Conservation (phyloP, 768 basidiomycete genomes). For the Phanerochaete sordida region DNA sequence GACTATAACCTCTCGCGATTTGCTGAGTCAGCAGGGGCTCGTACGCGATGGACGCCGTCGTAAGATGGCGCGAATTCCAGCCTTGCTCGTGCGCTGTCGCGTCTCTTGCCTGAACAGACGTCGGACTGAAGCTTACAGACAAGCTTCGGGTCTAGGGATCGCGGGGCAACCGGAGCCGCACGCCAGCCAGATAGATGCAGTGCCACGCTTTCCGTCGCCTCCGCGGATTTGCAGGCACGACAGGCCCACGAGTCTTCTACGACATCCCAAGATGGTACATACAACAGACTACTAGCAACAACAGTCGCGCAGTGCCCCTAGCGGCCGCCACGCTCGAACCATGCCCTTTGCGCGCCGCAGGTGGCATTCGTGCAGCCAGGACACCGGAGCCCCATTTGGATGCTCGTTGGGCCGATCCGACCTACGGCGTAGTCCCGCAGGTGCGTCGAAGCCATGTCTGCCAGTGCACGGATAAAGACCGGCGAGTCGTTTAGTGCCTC, state of each 20-base stretch:
- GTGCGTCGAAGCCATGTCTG: slow-evolving; percentile 85
- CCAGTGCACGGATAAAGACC: slow-evolving; percentile 91
- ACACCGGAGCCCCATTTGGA: slow-evolving; percentile 85
- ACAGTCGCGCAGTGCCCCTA: slow-evolving; percentile 5
- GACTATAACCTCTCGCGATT: not conserved
- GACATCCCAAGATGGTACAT: not conserved
- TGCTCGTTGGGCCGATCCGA: slow-evolving; percentile 57
- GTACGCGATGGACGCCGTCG: not conserved
- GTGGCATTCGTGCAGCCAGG: slow-evolving; percentile 91
- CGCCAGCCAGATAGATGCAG: not conserved
- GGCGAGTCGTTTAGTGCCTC: slow-evolving; percentile 95
- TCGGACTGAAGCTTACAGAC: not conserved
- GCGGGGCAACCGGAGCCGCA: not conserved
- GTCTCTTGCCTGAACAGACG: not conserved
- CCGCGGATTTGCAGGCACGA: not conserved
- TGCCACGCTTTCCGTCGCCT: not conserved
- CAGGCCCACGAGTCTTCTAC: not conserved
- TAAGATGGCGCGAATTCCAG: not conserved
- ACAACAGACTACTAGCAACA: not conserved
- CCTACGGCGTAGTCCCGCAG: slow-evolving; percentile 59
- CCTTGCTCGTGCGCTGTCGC: not conserved
- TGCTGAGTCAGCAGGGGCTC: slow-evolving; percentile 4
- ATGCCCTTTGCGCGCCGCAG: slow-evolving; percentile 84
- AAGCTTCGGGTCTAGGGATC: not conserved
- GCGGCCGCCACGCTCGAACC: slow-evolving; percentile 78